Evolutionary conservation across 2,329 filamentous ascomycete species (phyloP).

Genomic region (Paecilomyces niveus): DNA sequence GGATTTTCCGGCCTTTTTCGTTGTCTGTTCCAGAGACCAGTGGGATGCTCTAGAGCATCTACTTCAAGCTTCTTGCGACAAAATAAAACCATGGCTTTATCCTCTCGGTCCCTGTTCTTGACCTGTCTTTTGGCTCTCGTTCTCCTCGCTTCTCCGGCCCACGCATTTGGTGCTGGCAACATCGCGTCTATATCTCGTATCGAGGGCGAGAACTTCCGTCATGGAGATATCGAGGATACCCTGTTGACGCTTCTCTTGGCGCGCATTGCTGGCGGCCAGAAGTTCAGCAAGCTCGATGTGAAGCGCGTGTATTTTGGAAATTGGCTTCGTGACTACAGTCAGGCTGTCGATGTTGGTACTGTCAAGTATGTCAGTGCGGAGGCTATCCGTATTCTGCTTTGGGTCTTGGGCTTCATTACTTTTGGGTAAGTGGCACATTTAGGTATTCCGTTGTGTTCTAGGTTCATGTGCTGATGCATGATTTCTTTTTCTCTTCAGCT

Average conservation of each 20-base stretch:
- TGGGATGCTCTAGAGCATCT: not conserved
- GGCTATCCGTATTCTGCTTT: conserved; percentile 82
- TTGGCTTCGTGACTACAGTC: conserved; percentile 89
- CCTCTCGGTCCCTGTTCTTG: conserved; percentile 28
- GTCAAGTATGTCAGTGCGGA: conserved; percentile 86
- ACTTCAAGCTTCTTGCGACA: not conserved
- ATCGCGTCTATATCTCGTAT: conserved; percentile 74
- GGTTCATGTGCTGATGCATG: conserved; percentile 2
- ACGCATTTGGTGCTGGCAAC: conserved; percentile 83
- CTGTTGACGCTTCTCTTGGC: conserved; percentile 66
- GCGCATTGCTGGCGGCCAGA: conserved; percentile 61
- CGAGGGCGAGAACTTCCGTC: conserved; percentile 80
- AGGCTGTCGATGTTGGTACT: conserved; percentile 87
- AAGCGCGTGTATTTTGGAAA: conserved; percentile 94
- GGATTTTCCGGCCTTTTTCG: not conserved
- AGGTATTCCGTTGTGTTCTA: not conserved
- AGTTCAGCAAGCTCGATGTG: conserved; percentile 81
- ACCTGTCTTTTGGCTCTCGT: conserved; percentile 51
- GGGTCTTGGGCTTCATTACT: conserved; percentile 81
- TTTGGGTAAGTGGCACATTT: conserved; percentile 55
- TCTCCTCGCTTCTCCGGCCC: conserved; percentile 58
- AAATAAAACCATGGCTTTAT: conserved; percentile 10
- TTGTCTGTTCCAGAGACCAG: not conserved
- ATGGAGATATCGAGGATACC: conserved; percentile 89
- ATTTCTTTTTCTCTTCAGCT: conserved; percentile 13